phyloP scores from a whole-genome alignment of 2,329 filamentous ascomycete genomes.

The Fusarium lateritium region DNA sequence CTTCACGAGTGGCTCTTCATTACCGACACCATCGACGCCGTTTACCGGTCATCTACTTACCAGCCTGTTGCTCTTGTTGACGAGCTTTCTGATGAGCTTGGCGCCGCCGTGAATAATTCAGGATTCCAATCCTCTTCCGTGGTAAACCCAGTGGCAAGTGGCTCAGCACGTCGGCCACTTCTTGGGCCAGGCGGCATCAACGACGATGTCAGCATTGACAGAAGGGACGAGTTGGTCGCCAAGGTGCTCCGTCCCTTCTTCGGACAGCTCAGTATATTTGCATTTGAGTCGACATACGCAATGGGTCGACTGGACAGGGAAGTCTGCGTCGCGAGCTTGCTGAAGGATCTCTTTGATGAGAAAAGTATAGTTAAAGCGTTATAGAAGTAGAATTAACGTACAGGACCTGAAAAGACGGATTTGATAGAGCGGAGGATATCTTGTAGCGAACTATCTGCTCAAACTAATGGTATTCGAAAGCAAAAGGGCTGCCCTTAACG shows the following conservation, averaged over 20 bases:
- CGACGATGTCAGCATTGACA: slow-evolving; percentile 70
- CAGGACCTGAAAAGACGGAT: slow-evolving; percentile 6
- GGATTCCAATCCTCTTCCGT: slow-evolving; percentile 55
- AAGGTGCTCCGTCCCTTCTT: slow-evolving; percentile 91
- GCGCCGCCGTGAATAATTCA: slow-evolving; percentile 58
- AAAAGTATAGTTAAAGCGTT: slow-evolving; percentile 74
- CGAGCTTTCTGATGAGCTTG: slow-evolving; percentile 84
- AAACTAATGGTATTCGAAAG: slow-evolving; percentile 1
- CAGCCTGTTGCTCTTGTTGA: slow-evolving; percentile 84
- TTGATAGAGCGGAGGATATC: slow-evolving; percentile 34
- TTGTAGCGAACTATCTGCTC: slow-evolving; percentile 22
- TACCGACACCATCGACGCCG: slow-evolving; percentile 95
- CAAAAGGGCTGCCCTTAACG: slow-evolving; percentile 1
- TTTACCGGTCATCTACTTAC: slow-evolving; percentile 82
- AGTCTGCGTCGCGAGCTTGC: slow-evolving; percentile 72
- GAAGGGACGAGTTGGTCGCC: slow-evolving; percentile 78
- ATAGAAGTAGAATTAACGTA: slow-evolving; percentile 50
- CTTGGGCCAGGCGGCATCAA: slow-evolving; percentile 67
- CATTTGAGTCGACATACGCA: slow-evolving; percentile 93
- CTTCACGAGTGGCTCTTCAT: slow-evolving; percentile 99
- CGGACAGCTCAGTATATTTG: slow-evolving; percentile 90
- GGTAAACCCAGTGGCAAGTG: slow-evolving; percentile 54
- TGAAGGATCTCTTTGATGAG: slow-evolving; percentile 87
- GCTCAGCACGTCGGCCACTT: slow-evolving; percentile 62
- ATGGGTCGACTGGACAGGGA: slow-evolving; percentile 80